Evolutionary conservation across 805 yeast genomes (phyloP).

Genomic region (Pichia gijzeniarum): DNA sequence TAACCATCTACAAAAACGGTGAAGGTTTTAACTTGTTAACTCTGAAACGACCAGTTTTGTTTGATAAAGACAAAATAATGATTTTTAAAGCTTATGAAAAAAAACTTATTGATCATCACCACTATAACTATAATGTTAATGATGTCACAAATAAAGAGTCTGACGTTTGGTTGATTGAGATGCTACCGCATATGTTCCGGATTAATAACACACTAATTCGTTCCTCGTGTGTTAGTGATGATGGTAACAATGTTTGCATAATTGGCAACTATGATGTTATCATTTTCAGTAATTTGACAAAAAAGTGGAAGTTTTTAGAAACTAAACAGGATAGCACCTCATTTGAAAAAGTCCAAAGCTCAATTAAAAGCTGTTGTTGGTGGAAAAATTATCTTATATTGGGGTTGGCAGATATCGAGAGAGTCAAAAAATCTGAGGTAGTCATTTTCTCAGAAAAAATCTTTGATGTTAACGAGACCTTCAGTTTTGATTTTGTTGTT

Average conservation of each 20-base stretch:
- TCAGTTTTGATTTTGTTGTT: constrained; percentile 25
- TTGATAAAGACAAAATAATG: constrained; percentile 34
- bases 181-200: constrained; percentile 39
- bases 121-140: constrained; percentile 17
- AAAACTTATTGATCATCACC: constrained; percentile 33
- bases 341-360: constrained; percentile 23
- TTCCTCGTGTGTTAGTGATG: constrained; percentile 37
- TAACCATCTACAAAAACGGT: constrained; percentile 23
- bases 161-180: constrained; percentile 40
- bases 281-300: constrained; percentile 33
- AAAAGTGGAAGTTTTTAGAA: constrained; percentile 42
- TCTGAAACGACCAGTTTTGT: constrained; percentile 36
- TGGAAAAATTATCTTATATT: constrained; percentile 29
- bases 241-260: constrained; percentile 43
- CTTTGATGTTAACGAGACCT: constrained; percentile 19
- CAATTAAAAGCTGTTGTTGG: constrained; percentile 34
- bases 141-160: constrained; percentile 32
- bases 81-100: constrained; percentile 44
- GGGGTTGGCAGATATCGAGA: constrained; percentile 17
- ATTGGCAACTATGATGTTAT: constrained; percentile 44
- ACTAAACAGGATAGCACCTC: constrained; percentile 23
- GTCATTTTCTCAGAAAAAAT: constrained; percentile 24
- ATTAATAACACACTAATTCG: constrained; percentile 39
- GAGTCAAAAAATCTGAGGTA: constrained; percentile 26
- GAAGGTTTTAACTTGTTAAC: constrained; percentile 19